A percentile compares a stretch with the other conserved stretches of the same genome.
phyloP scores from a whole-genome alignment of 2,329 filamentous ascomycete species.

The Colletotrichum magnum region DNA sequence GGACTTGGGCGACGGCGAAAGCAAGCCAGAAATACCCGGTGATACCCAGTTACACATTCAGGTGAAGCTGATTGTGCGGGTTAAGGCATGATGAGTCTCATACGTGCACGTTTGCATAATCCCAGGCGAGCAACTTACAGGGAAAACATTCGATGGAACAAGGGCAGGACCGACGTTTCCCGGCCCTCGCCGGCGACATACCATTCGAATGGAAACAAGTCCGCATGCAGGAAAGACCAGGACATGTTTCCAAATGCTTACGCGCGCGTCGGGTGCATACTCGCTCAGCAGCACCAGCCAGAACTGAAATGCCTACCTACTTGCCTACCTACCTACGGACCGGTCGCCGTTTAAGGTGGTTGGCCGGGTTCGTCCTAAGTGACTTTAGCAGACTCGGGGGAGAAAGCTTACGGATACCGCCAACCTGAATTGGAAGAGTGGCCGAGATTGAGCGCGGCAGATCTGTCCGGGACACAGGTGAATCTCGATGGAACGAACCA shows the following conservation, averaged over 20 bases:
- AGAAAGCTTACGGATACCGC: conserved; percentile 29
- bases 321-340: background rate
- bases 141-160: conserved; percentile 31
- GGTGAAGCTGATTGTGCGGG: background rate
- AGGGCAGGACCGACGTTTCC: background rate
- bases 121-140: conserved; percentile 7
- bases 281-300: too few relatives aligned
- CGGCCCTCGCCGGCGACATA: background rate
- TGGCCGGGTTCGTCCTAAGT: conserved; percentile 37
- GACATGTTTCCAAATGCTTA: conserved; percentile 15
- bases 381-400: conserved; percentile 4
- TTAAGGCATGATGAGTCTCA: conserved; percentile 5
- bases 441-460: conserved; percentile 37
- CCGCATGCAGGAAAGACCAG: background rate
- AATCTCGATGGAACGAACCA: conserved; percentile 34
- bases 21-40: background rate
- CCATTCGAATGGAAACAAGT: conserved; percentile 4
- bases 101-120: conserved; percentile 20
- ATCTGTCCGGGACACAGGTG: conserved; percentile 30
- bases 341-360: conserved; percentile 12
- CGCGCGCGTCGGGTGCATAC: conserved; percentile 3
- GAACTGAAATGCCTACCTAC: too few relatives aligned
- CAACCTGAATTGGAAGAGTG: conserved; percentile 41
- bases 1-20: background rate
- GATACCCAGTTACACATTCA: conserved; percentile 4